Percentiles rank a stretch among this genome's conserved stretches.
Conservation (phyloP, 805 yeast species). For the Cyberlindnera sargentensis region DNA sequence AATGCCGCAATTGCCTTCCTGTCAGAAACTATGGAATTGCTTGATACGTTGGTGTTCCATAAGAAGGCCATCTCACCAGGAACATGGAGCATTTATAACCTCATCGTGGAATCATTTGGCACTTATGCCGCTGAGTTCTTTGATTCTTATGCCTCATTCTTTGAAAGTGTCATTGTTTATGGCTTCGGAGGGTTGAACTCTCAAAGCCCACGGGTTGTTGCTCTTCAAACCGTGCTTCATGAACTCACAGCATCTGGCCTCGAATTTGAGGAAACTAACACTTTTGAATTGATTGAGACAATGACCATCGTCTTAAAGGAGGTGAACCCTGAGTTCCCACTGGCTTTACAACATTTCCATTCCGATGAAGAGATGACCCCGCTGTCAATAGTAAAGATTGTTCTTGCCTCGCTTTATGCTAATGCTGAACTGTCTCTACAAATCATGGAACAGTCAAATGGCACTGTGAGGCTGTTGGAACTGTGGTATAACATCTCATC, state of each 20-base stretch:
- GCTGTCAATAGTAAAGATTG: constrained; percentile 46
- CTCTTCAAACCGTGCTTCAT: constrained; percentile 10
- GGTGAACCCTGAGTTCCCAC: constrained; percentile 12
- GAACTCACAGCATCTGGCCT: constrained; percentile 16
- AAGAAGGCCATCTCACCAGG: constrained; percentile 41
- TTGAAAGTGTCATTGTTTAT: constrained; percentile 44
- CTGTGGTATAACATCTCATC: constrained; percentile 55
- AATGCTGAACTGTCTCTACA: constrained; percentile 52
- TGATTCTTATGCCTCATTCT: constrained; percentile 48
- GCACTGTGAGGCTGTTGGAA: constrained; percentile 43
- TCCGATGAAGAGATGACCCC: constrained; percentile 24
- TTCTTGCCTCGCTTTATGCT: constrained; percentile 56
- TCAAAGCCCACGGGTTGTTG: constrained; percentile 13
- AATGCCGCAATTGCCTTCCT: constrained; percentile 55
- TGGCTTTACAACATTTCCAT: constrained; percentile 8
- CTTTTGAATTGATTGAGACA: constrained; percentile 26
- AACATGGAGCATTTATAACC: constrained; percentile 46
- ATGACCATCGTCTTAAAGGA: constrained; percentile 11
- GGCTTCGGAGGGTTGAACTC: constrained; percentile 34
- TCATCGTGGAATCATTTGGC: constrained; percentile 46
- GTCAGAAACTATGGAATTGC: constrained; percentile 56
- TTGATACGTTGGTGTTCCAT: constrained; percentile 47
- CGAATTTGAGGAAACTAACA: constrained; percentile 29
- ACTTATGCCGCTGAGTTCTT: constrained; percentile 54
- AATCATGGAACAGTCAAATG: constrained; percentile 39